phyloP scores from a whole-genome alignment of 768 basidiomycete genomes.

The Tylopilus sp. region DNA sequence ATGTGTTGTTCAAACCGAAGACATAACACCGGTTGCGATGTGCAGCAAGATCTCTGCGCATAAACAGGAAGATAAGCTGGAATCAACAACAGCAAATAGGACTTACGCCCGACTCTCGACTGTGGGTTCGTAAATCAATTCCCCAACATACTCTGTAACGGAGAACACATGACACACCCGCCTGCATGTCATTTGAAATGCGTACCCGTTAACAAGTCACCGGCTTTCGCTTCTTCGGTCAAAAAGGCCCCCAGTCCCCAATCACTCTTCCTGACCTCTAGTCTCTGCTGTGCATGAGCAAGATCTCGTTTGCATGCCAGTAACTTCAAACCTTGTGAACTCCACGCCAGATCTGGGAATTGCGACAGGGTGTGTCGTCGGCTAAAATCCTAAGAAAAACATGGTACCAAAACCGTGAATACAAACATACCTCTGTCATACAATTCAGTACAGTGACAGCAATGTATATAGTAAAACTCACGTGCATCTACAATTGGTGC shows the following conservation, averaged over 20 bases:
- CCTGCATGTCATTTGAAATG: background rate
- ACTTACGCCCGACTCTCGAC: conserved; percentile 50
- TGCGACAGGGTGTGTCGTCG: conserved; percentile 39
- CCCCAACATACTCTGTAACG: conserved; percentile 61
- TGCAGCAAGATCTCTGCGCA: conserved; percentile 39
- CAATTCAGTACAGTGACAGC: background rate
- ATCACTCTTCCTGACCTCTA: conserved; percentile 40
- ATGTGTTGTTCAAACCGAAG: conserved; percentile 47
- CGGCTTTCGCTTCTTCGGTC: conserved; percentile 38
- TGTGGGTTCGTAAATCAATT: conserved; percentile 51
- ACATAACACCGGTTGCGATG: conserved; percentile 60
- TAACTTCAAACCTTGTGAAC: conserved; percentile 38
- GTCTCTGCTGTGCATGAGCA: conserved; percentile 29
- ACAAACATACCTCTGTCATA: conserved; percentile 23
- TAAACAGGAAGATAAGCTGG: background rate
- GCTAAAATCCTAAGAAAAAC: conserved; percentile 19
- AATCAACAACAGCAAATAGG: background rate
- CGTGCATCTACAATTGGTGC: conserved; percentile 48
- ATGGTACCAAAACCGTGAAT: background rate
- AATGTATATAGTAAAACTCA: conserved; percentile 24
- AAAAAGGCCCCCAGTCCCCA: conserved; percentile 59
- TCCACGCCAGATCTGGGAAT: conserved; percentile 47
- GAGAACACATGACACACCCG: background rate
- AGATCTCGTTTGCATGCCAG: background rate
- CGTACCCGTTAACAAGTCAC: conserved; percentile 47